phyloP scores from a whole-genome alignment of 2,329 filamentous ascomycete species.

The Neopestalotiopsis rosae region DNA sequence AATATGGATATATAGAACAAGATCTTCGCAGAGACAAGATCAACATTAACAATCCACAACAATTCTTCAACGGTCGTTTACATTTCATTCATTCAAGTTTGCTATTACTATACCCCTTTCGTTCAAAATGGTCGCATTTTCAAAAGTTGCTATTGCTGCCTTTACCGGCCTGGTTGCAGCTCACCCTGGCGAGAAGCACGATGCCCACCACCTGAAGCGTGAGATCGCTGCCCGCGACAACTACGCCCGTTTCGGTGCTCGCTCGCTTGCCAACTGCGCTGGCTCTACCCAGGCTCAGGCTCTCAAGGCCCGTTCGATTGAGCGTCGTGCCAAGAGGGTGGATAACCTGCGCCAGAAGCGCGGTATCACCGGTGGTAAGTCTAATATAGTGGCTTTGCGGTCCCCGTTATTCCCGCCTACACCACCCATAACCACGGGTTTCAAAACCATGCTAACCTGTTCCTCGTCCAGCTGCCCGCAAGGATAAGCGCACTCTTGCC shows the following conservation, averaged over 20 bases:
- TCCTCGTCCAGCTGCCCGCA: conserved; percentile 28
- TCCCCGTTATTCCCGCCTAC: too few relatives aligned
- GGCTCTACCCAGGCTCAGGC: conserved; percentile 44
- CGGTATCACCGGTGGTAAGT: conserved; percentile 35
- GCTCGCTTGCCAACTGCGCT: conserved; percentile 47
- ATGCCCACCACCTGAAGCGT: conserved; percentile 34
- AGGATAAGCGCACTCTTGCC: conserved; percentile 38
- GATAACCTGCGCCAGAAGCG: conserved; percentile 45
- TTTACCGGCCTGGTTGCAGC: conserved; percentile 32
- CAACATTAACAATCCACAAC: background rate
- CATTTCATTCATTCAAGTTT: background rate
- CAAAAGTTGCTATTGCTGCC: conserved; percentile 23
- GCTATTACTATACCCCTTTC: background rate
- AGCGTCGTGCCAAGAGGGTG: conserved; percentile 45
- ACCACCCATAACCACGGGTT: background rate
- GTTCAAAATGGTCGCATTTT: conserved; percentile 23
- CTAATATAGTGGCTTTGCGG: background rate
- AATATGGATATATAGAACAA: too few relatives aligned
- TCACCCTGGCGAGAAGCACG: conserved; percentile 37
- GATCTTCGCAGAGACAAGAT: too few relatives aligned
- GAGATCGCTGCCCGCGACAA: conserved; percentile 39
- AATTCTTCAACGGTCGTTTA: background rate
- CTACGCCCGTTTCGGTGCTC: conserved; percentile 36
- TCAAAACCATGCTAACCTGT: background rate
- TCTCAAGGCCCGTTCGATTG: conserved; percentile 43